Base-by-base conservation (phyloP, 352 stramenopile species). In the Hyaloperonospora brassicae region DNA sequence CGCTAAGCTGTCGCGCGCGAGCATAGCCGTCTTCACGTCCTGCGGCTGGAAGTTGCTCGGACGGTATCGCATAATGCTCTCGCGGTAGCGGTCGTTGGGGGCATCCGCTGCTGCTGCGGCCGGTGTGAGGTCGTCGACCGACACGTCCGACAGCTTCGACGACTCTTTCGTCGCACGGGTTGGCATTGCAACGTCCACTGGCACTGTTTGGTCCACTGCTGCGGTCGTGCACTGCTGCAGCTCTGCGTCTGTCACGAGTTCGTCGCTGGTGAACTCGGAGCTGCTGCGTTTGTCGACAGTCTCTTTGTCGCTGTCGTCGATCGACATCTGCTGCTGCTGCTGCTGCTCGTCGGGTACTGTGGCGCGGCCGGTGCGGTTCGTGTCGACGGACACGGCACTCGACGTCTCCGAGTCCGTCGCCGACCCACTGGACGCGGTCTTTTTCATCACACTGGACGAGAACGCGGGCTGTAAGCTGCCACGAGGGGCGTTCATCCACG, bases 41-140 rank as follows among this genome's bases (percentile, higher is more conserved):
- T 68, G 52, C 2, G 64, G 35, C 61, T 76, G 79, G 7, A 89
- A 43, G 38, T 89, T 76, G 34, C 76, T 89, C 2, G 79, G 79
- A 14, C 76, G 76, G 53, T 87, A 87, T 31, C 73, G 71, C 64
- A 85, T 75, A 72, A 87, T 89, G 45, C 74, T 85, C 25, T 87
- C 79, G 13, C 77, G 77, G 30, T 61, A 68, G 11, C 60, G 71
- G 34, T 66, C 59, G 30, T 66, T 64, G 48, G 17, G 17, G 17
- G 25, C 58, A 31, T 48, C 46, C 44, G 61, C 49, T 5, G 23
- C 24, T 12, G 43, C 50, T 38, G 57, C 31, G 0, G 62, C 56
- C 1, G 62, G 67, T 42, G 62, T 50, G 8, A 38, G n/a, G 43
- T 11, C 23, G 9, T 47, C 55, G 8, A 36, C 44, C 17, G 36